Evolutionary conservation across 2,329 filamentous ascomycete genomes (phyloP), one percentile per base, ranked within the genome.

Genomic region (Calonectria multiphialidica): DNA sequence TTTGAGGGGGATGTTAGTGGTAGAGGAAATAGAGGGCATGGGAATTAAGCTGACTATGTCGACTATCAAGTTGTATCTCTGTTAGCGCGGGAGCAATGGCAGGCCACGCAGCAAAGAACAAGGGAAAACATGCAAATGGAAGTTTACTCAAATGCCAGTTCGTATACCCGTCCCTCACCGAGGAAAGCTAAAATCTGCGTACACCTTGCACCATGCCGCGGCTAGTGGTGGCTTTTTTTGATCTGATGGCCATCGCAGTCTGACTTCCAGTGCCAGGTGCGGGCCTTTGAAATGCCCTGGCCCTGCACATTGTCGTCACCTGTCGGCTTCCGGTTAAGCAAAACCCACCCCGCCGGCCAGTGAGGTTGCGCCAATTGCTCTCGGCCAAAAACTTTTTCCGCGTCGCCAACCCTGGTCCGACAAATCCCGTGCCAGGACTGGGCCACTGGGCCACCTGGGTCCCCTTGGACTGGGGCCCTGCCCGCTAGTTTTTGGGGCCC

Each of bases 381-480:
- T 78, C 76, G 77, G 77, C 66, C 62, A 75, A 72, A 73, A 57
- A 69, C 76, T 66, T 79, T 78, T 78, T 75, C 76, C 68, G 73
- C 45, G 18, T 35, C 42, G 30, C 45, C 72, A 66, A 68, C 59
- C 59, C 33, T 65, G 47, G 44, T 75, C 77, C 77, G 77, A 79
- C 77, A 79, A 79, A 79, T 79, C 77, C 77, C 77, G 77, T 79
- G 75, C 64, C 63, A 70, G 75, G 23, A 62, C 73, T 67, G 47
- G 57, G 63, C 53, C 53, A 53, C 62, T 69, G 64, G 64, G 66
- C 13, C 25, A 10, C 40, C 42, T 35, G 6, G 25, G 35, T 33
- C 57, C 28, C 57, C 57, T 44, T 28, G 35, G 33, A 59, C 53
- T 15, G 53, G 53, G 53, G 53, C 53, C 53, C 37, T 59, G 53